Evolutionary conservation across 192 early-diverging fungal genomes (phyloP).

Genomic region (Backusella westeae): DNA sequence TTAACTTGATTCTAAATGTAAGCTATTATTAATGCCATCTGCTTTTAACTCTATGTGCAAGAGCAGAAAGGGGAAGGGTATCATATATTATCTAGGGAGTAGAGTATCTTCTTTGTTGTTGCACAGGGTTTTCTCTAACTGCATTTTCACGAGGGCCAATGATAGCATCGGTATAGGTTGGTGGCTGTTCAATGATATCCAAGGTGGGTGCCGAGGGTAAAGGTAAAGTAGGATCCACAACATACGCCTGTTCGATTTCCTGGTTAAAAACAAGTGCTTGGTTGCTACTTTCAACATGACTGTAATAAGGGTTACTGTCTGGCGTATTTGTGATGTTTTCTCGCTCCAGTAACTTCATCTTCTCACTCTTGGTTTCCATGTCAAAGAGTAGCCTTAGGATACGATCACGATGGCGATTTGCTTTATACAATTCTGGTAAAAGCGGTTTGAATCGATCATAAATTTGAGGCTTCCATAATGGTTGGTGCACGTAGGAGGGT

Average conservation of each 20-base stretch:
- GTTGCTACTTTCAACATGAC: background rate
- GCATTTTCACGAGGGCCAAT: background rate
- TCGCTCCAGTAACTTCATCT: background rate
- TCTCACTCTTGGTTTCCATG: background rate
- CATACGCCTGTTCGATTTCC: background rate
- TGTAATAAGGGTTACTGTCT: background rate
- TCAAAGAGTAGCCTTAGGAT: background rate
- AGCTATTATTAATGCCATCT: background rate
- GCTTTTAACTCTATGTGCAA: background rate
- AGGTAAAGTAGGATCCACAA: background rate
- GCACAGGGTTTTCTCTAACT: background rate
- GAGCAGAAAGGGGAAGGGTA: background rate
- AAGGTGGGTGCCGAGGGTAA: background rate
- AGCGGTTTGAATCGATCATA: background rate
- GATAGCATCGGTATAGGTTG: slow-evolving; percentile 7
- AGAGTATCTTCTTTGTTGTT: background rate
- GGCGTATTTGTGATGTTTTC: background rate
- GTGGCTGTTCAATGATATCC: slow-evolving; percentile 2
- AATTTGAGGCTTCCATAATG: slow-evolving; percentile 7
- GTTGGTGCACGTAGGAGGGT: background rate
- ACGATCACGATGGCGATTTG: background rate
- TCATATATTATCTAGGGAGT: background rate
- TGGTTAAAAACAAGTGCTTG: background rate
- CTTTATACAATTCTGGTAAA: background rate
- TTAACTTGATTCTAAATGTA: background rate